Base-by-base conservation (phyloP, 805 yeast genomes). In the Nakazawaea anatomiae region DNA sequence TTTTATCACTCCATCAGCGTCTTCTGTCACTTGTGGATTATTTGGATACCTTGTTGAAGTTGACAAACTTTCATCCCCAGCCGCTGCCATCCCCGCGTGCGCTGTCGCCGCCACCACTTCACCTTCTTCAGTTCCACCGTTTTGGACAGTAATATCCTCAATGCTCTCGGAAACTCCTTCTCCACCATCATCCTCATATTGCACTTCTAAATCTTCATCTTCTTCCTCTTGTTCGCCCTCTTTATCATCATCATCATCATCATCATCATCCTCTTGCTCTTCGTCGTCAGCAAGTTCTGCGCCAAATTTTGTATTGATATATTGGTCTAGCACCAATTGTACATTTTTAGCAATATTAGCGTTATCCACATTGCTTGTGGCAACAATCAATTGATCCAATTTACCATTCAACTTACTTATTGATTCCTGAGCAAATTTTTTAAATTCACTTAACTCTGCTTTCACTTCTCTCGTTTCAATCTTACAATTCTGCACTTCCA, bases 291-390 rank as follows among this genome's bases (percentile, higher is more conserved):
- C 11, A 11, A 32, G 11, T 3, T 32, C 39, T 12, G 12, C 39
- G 5, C 47, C 47, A 44, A 44, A 44, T 36, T 49, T 49, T 14
- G 52, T 28, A 11, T 18, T 39, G 25, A 49, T 39, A 35, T 44
- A 49, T 27, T 49, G 47, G 14, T 49, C 52, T 29, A 49, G 36
- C 36, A 49, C 52, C 35, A 49, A 43, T 39, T 49, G 52, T 7
- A 49, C 52, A 39, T 44, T 49, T 27, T 7, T 18, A 4, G 31
- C 47, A 6, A 44, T 44, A 25, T 39, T 44, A 6, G 29, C 29
- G n/a, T 34, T 29, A 29, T 41, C 42, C 9, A 29, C n/a, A n/a
- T 36, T 32, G 4, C 10, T 8, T 4, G 43, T 30, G 27, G 14
- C 5, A 10, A 6, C 25, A 3, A 42, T 30, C 32, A 48, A 38